Evolutionary conservation across 2,329 filamentous ascomycete species (phyloP).

Genomic region (Venturia carpophila): DNA sequence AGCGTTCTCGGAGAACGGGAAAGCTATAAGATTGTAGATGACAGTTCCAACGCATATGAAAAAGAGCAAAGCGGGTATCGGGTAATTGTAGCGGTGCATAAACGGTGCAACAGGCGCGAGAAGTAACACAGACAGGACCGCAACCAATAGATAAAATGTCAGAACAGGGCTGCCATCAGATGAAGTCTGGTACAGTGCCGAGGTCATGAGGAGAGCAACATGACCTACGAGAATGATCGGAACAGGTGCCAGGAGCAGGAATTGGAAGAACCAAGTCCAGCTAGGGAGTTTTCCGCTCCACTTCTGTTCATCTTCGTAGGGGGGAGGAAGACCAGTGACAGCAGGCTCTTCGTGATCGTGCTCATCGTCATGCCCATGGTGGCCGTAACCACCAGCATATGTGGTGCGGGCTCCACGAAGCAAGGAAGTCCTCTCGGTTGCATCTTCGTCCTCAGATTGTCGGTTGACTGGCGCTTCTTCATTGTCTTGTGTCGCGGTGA

Average conservation of each 20-base stretch:
- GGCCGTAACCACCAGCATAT: slow-evolving; percentile 48
- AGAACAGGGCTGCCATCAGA: slow-evolving; percentile 71
- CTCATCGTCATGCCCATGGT: slow-evolving; percentile 29
- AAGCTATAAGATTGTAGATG: slow-evolving; percentile 77
- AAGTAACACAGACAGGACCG: slow-evolving; percentile 60
- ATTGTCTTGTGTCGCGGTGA: slow-evolving; percentile 12
- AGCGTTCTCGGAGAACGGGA: slow-evolving; percentile 75
- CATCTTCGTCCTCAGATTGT: slow-evolving; percentile 31
- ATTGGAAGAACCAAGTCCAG: slow-evolving; percentile 84
- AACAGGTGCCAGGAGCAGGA: slow-evolving; percentile 71
- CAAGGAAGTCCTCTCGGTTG: slow-evolving; percentile 51
- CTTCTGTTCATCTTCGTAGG: slow-evolving; percentile 66
- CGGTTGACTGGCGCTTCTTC: slow-evolving; percentile 21
- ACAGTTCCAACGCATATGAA: slow-evolving; percentile 65
- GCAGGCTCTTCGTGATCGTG: slow-evolving; percentile 9
- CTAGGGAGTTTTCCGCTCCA: slow-evolving; percentile 75
- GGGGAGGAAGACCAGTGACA: slow-evolving; percentile 24
- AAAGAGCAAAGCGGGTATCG: slow-evolving; percentile 70
- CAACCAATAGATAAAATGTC: slow-evolving; percentile 62
- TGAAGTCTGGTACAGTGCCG: slow-evolving; percentile 70
- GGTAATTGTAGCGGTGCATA: slow-evolving; percentile 76
- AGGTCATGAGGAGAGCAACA: slow-evolving; percentile 62
- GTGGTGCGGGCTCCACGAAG: slow-evolving; percentile 42
- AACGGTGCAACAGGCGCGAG: slow-evolving; percentile 74
- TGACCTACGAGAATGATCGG: slow-evolving; percentile 71